Percentiles rank a stretch among this genome's conserved stretches.
Conservation (phyloP, 164 flowering plant genomes). For the Magnolia officinalis region DNA sequence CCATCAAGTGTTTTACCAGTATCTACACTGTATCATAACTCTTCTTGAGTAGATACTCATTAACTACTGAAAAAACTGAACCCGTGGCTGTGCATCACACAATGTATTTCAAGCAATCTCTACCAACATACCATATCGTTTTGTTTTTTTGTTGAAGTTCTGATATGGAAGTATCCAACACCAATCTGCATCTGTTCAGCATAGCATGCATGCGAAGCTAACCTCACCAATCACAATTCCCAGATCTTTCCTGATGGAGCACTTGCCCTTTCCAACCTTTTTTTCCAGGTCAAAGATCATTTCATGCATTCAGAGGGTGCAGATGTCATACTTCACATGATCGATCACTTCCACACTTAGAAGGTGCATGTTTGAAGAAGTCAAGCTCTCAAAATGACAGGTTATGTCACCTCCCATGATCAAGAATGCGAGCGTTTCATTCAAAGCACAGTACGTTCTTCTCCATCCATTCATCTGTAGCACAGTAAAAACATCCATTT, state of each 20-base stretch:
- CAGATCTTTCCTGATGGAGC: neutral
- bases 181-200: neutral
- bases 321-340: slow-evolving; percentile 85
- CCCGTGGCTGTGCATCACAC: too few relatives aligned
- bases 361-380: neutral
- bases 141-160: too few relatives aligned
- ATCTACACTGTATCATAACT: too few relatives aligned
- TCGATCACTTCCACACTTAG: slow-evolving; percentile 74
- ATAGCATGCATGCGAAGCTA: neutral
- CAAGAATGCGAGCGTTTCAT: neutral
- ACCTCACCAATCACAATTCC: neutral
- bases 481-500: neutral
- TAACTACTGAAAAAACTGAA: too few relatives aligned
- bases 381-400: neutral
- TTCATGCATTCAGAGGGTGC: slow-evolving; percentile 71
- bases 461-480: neutral
- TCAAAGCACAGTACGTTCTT: neutral
- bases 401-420: neutral
- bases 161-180: too few relatives aligned
- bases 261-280: neutral
- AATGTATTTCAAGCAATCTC: too few relatives aligned
- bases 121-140: too few relatives aligned
- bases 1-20: too few relatives aligned
- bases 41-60: too few relatives aligned
- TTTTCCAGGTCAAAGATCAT: slow-evolving; percentile 69